Base-by-base conservation (phyloP, 257 asterid genomes). In the Scutellaria galericulata region DNA sequence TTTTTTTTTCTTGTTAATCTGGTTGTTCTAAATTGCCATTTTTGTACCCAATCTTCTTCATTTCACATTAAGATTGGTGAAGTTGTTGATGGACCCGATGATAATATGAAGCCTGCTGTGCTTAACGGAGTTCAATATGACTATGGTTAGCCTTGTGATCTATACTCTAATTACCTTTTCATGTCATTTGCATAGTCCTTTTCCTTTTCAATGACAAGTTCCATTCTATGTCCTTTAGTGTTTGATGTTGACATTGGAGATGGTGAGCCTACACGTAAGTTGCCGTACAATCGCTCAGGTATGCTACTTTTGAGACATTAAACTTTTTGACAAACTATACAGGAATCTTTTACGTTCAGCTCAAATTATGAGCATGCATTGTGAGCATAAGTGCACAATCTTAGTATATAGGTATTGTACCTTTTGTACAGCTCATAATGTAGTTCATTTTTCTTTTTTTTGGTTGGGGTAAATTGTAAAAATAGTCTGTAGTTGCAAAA, bases 201-300 rank as follows among this genome's bases (percentile, higher is more conserved):
- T 69, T 75, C 45, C 55, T 41, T 53, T 64, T 68, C 39, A 79
- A n/a, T 84, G 75, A 79, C 81, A 44, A 68, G 59, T 64, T 74
- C 20, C 64, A 41, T 64, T 66, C n/a, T 68, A 61, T 77, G 35
- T 74, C 75, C 53, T 75, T 64, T 90, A 95, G 99, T 95, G 52
- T 95, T 95, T 75, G 99, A 95, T 82, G 99, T 92, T 58, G 99
- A 95, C 81, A 92, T 95, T 85, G 99, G 97, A 77, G 99, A 95
- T 82, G 99, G 99, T 75, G 97, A 87, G 77, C 98, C 98, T 71
- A 67, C 86, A 12, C 99, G 99, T 37, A 95, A 90, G 84, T 79
- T 95, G 79, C 99, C 99, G 0, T 95, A 84, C 83, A 95, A 92
- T 73, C 93, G 89, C 50, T 86, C 97, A 86, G 99, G 99, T 95